Percentiles rank a stretch among this genome's conserved stretches.
phyloP scores from a whole-genome alignment of 176 grass and related monocot species.

The Bromus sterilis region DNA sequence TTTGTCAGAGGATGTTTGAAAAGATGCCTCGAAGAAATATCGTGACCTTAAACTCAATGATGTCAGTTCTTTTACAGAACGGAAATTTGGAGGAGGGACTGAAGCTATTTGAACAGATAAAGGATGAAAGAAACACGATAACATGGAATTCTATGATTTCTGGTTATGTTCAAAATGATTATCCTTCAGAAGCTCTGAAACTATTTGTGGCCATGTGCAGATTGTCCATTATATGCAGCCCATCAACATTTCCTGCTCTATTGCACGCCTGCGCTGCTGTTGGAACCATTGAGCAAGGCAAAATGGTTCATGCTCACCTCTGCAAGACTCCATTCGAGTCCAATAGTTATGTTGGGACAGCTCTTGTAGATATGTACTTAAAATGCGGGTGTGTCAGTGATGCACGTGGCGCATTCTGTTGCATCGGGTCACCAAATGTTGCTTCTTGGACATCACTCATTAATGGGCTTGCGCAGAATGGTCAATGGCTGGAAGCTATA shows the following conservation, averaged over 20 bases:
- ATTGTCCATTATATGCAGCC: conserved; percentile 29
- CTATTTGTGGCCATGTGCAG: conserved; percentile 28
- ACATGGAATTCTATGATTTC: conserved; percentile 66
- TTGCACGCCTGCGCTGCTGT: conserved; percentile 32
- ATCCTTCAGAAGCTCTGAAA: conserved; percentile 40
- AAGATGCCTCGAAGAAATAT: conserved; percentile 50
- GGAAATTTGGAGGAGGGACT: conserved; percentile 35
- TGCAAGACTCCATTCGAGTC: conserved; percentile 37
- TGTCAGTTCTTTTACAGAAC: conserved; percentile 39
- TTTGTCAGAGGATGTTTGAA: conserved; percentile 38
- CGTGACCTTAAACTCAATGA: conserved; percentile 48
- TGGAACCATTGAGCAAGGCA: conserved; percentile 46
- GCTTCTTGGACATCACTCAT: conserved; percentile 58
- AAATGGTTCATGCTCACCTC: conserved; percentile 44
- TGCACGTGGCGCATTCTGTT: conserved; percentile 27
- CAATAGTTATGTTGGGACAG: conserved; percentile 40
- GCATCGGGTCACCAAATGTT: conserved; percentile 32
- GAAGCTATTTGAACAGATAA: conserved; percentile 48
- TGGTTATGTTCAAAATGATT: conserved; percentile 40
- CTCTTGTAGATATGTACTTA: conserved; percentile 54
- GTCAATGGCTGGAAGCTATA: conserved; percentile 39
- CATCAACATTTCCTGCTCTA: conserved; percentile 43
- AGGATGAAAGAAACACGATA: conserved; percentile 35
- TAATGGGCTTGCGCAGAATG: conserved; percentile 50
- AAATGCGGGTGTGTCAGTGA: conserved; percentile 49